phyloP scores from a whole-genome alignment of 441 rosid genomes.

The Populus hybrid region DNA sequence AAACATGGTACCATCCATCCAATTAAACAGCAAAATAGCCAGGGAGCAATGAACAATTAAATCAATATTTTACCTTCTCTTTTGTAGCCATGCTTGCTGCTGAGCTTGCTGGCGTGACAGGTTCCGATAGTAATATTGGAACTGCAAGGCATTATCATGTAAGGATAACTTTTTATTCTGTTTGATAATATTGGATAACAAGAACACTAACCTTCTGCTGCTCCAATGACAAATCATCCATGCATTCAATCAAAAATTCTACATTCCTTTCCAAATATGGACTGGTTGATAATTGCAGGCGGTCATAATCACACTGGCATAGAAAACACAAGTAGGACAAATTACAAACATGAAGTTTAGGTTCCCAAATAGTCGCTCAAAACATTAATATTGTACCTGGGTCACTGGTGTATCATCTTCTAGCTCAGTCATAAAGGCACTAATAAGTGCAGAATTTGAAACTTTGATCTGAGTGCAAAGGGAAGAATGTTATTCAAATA shows the following conservation, averaged over 20 bases:
- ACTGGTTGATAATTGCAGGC: conserved; percentile 73
- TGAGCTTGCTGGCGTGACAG: conserved; percentile 93
- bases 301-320: conserved; percentile 81
- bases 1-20: not conserved
- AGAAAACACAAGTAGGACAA: conserved; percentile 2
- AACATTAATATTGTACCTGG: conserved; percentile 48
- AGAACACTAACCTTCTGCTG: conserved; percentile 75
- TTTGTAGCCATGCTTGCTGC: conserved; percentile 98
- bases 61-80: conserved; percentile 62
- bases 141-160: conserved; percentile 39
- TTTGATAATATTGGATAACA: not conserved
- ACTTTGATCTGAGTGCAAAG: conserved; percentile 71
- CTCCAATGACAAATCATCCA: conserved; percentile 86
- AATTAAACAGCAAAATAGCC: not conserved
- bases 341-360: not conserved
- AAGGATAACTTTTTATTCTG: conserved; percentile 1
- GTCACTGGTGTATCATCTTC: conserved; percentile 85
- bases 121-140: conserved; percentile 79
- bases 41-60: not conserved
- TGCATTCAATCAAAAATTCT: conserved; percentile 93
- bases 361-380: not conserved
- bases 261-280: conserved; percentile 84
- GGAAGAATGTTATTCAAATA: not conserved
- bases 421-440: conserved; percentile 92
- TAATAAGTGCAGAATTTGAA: conserved; percentile 92